Base-by-base conservation (phyloP, 1,284 basidiomycete species). In the Laetiporus sulphureus region DNA sequence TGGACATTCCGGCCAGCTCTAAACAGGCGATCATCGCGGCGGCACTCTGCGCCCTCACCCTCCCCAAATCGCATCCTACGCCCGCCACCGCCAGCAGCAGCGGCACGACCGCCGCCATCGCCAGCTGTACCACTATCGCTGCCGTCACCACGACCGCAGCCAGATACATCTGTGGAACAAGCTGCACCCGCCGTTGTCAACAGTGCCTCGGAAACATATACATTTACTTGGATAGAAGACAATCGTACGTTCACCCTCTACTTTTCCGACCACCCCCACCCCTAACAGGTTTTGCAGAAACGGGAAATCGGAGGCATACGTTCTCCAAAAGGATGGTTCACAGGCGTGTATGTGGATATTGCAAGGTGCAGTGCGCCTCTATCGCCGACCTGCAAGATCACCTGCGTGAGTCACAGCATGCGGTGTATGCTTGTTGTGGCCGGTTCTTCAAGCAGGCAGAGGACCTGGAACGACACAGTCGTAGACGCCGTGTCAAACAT, bases 361-460 rank as follows among this genome's bases (percentile, higher is more conserved):
- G 66, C 52, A 42, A 55, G 30, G 42, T 49, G n/a, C 47, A 44
- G 33, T 56, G 63, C 34, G 60, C 56, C 44, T 65, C 65, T 21
- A 47, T 67, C 22, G 59, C 59, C 6, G 66, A 63, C 38, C 48
- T 69, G 40, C 59, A 59, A 31, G 59, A 65, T 42, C 67, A 69
- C 47, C 54, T 69, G 11, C 55, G 58, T 40, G 60, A 63, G 11
- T 52, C 52, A 10, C 52, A 49, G 36, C 67, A 69, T 49, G 43
- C 54, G 1, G 62, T 67, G 12, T 69, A 59, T 44, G 59, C 65
- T 2, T 69, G 67, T 47, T 68, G 67, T 42, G 65, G 66, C 7
- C 47, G 63, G 39, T 66, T 69, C 51, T 69, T 67, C 59, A 55
- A 52, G 36, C 55, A 56, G n/a, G 56, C 52, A 13, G 40, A 42